A percentile compares a stretch with the other conserved stretches of the same genome.
Evolutionary conservation across 1,139 yeast species (phyloP).

Genomic region (Yamadazyma buinensis): DNA sequence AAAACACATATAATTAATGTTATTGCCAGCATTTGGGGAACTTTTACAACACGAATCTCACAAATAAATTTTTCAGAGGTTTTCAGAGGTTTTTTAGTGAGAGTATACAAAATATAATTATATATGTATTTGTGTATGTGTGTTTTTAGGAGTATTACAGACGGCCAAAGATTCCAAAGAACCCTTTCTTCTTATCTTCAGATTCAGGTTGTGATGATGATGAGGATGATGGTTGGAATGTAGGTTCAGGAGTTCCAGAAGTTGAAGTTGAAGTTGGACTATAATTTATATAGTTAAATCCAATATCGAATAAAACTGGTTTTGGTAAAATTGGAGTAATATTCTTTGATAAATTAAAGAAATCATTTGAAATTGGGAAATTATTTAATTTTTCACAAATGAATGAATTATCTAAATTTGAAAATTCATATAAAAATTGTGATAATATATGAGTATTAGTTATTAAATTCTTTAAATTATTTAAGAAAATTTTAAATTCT

Average conservation of each 20-base stretch:
- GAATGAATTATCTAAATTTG: conserved; percentile 14
- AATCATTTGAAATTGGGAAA: conserved; percentile 39
- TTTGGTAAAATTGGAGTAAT: conserved; percentile 62
- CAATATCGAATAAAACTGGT: conserved; percentile 88
- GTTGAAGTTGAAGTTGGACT: conserved; percentile 11
- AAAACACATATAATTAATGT: conserved; percentile 52
- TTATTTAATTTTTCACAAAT: conserved; percentile 50
- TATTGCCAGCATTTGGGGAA: conserved; percentile 1
- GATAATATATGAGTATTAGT: conserved; percentile 49
- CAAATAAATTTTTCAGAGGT: too few relatives aligned
- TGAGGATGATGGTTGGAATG: too few relatives aligned
- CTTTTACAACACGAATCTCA: not conserved
- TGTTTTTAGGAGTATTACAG: conserved; percentile 6
- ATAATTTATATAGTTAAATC: conserved; percentile 72
- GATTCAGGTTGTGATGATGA: conserved; percentile 12
- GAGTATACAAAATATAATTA: too few relatives aligned
- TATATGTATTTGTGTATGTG: too few relatives aligned
- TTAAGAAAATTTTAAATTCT: conserved; percentile 27
- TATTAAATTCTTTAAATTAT: conserved; percentile 25
- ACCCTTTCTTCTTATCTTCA: conserved; percentile 32
- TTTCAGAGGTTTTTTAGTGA: too few relatives aligned
- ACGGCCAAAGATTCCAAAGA: conserved; percentile 45
- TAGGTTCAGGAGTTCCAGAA: conserved; percentile 11
- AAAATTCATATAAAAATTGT: conserved; percentile 31
- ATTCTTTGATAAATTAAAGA: conserved; percentile 46